Percentiles rank a stretch among this genome's conserved stretches.
Evolutionary conservation across 1,284 basidiomycete genomes (phyloP).

Genomic region (Ceratobasidium sp.): DNA sequence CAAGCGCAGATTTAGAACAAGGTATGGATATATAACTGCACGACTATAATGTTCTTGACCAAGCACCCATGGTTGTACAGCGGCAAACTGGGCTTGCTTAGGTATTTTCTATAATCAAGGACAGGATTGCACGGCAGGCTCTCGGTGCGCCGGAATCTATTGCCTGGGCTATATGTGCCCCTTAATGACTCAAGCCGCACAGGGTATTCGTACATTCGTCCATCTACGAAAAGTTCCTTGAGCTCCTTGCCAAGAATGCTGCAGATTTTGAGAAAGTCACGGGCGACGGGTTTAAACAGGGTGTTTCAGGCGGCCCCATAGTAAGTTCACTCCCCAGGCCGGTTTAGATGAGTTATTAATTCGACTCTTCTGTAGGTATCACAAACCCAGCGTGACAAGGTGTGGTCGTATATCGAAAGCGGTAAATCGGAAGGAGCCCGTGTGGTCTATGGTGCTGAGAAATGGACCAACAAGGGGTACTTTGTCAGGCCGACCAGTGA

Average conservation of each 20-base stretch:
- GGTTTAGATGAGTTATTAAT: background rate
- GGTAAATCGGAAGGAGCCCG: conserved; percentile 89
- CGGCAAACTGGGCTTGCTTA: conserved; percentile 85
- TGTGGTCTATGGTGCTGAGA: conserved; percentile 80
- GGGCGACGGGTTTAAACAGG: conserved; percentile 83
- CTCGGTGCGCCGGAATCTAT: conserved; percentile 53
- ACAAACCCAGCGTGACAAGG: conserved; percentile 86
- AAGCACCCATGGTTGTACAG: conserved; percentile 55
- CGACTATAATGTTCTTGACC: background rate
- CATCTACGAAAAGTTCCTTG: conserved; percentile 86
- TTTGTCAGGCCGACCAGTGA: conserved; percentile 81
- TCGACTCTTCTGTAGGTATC: conserved; percentile 67
- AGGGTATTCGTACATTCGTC: conserved; percentile 85
- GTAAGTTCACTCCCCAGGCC: conserved; percentile 59
- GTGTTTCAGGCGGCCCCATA: conserved; percentile 80
- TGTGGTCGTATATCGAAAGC: conserved; percentile 88
- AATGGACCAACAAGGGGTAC: conserved; percentile 73
- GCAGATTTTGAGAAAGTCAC: conserved; percentile 68
- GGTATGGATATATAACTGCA: conserved; percentile 51
- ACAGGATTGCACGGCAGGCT: conserved; percentile 90
- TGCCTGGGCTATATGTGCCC: background rate
- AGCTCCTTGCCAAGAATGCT: conserved; percentile 72
- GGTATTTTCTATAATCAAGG: conserved; percentile 85
- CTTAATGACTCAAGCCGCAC: conserved; percentile 48
- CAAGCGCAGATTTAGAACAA: conserved; percentile 70